Evolutionary conservation across 148 eudicot species (phyloP).

Genomic region (Limonium bicolor): DNA sequence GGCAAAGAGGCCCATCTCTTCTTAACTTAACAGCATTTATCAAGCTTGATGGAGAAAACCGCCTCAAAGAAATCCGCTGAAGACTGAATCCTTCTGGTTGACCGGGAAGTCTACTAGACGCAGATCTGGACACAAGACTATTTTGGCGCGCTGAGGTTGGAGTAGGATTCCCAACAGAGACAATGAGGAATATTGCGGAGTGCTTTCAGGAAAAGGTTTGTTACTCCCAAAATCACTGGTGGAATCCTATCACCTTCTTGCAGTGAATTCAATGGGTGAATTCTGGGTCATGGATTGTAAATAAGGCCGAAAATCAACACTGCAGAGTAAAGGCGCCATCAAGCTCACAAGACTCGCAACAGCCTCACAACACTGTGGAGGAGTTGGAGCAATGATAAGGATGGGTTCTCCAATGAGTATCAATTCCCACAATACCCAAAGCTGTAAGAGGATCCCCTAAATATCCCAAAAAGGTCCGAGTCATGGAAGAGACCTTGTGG

Average conservation of each 20-base stretch:
- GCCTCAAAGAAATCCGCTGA: constrained; percentile 50
- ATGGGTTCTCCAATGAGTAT: constrained; percentile 89
- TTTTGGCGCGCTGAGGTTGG: constrained; percentile 48
- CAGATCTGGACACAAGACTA: constrained; percentile 28
- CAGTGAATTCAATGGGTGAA: constrained; percentile 67
- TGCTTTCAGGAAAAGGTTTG: constrained; percentile 84
- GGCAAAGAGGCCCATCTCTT: constrained; percentile 93
- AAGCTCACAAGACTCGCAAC: constrained; percentile 89
- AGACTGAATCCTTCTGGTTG: constrained; percentile 44
- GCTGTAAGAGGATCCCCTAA: constrained; percentile 70
- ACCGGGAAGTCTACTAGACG: constrained; percentile 26
- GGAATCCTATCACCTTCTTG: constrained; percentile 58
- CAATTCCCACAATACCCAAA: constrained; percentile 89
- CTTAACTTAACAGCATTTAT: constrained; percentile 74
- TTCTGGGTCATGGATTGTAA: constrained; percentile 90
- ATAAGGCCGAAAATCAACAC: constrained; percentile 94
- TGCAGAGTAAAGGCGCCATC: constrained; percentile 78
- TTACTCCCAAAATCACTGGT: constrained; percentile 86
- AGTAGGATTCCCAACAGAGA: constrained; percentile 78
- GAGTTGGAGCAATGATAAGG: constrained; percentile 89
- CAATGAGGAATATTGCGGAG: constrained; percentile 69
- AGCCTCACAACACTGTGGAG: constrained; percentile 95
- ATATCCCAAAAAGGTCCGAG: constrained; percentile 86
- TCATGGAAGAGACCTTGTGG: constrained; percentile 94
- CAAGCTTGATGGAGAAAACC: constrained; percentile 68